These are phyloP conservation scores for Erucastrum elatum DNA, from an alignment of 345 rosid species.

Conservation along the genomic window DNA sequence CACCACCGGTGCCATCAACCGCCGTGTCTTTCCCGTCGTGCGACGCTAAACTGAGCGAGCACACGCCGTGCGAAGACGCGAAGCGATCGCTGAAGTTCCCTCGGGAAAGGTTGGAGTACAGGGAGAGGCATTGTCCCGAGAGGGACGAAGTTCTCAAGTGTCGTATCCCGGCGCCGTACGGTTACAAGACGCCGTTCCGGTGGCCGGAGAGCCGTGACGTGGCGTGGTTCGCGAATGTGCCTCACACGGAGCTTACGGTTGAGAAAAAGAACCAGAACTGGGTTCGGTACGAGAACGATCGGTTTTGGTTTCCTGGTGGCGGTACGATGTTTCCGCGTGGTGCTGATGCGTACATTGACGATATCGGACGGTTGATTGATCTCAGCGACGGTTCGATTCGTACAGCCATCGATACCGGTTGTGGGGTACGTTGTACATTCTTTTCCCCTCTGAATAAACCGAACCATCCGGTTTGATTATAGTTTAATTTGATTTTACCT, in stretches of 20 bases:
- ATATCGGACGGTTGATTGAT: constrained; percentile 72
- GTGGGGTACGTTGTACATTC: constrained; percentile 72
- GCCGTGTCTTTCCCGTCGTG: constrained; percentile 59
- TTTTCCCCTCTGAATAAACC: not conserved
- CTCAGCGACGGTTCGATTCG: constrained; percentile 78
- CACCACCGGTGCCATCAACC: constrained; percentile 44
- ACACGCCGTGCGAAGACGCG: constrained; percentile 80
- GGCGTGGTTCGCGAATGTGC: constrained; percentile 93
- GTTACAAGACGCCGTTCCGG: constrained; percentile 67
- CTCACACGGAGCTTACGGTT: constrained; percentile 78
- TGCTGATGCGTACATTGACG: constrained; percentile 80
- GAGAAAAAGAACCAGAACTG: constrained; percentile 94
- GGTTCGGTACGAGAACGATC: constrained; percentile 65
- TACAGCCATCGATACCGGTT: constrained; percentile 94
- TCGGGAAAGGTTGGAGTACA: constrained; percentile 54
- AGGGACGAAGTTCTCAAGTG: constrained; percentile 54
- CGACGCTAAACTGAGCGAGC: constrained; percentile 46
- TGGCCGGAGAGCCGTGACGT: constrained; percentile 91
- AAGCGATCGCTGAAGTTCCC: constrained; percentile 60
- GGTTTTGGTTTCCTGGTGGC: constrained; percentile 87
- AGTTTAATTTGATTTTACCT: not conserved
- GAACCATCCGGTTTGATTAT: constrained; percentile 7
- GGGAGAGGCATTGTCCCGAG: constrained; percentile 70
- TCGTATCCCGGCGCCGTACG: constrained; percentile 75
- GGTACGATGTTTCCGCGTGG: constrained; percentile 96